Evolutionary conservation across 768 basidiomycete genomes (phyloP), one percentile per base, ranked within the genome.

Genomic region (Boletus huronensis): DNA sequence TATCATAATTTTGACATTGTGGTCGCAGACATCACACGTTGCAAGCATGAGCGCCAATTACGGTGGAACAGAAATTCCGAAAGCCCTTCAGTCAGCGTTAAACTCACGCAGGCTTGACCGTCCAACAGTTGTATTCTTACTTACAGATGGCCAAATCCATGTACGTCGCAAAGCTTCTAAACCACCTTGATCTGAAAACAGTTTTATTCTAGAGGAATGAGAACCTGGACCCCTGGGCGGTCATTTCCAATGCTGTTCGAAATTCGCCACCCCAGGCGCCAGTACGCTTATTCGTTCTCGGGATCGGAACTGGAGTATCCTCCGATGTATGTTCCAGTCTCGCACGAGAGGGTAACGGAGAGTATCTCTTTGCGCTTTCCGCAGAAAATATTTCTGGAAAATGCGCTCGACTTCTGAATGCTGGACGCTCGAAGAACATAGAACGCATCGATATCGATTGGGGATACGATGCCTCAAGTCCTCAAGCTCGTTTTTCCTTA

Each of bases 101-200:
- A 28, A 49, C 1, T 62, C 63, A 6, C 74, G 80, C 6, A 63
- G 58, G 8, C 45, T 19, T 9, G 55, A 62, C 28, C 71, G 74
- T 1, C 74, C 83, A 1, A 79, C 80, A 0, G 75, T 70, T 8
- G 64, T 83, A 8, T 83, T 86, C 55, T 64, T 85, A 14, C 68
- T 87, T 29, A 87, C 85, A 2, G 85, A 84, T 53, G 84, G 84
- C 17, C 66, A 76, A 48, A 75, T 82, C 26, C 1, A 71, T 41
- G 55, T 67, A 32, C 4, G 62, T 50, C 0, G 5, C 23, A n/a
- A 35, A 9, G 5, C 4, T 14, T 34, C 28, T 21, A 23, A 47
- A 23, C n/a, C 10, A 13, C 5, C 36, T 5, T 21, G 14, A 26
- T 50, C 55, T 49, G 7, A 48, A 31, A 44, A 26, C 2, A 25